Conservation (phyloP, 2,329 filamentous ascomycete species). For the Herpotrichia juniperi region DNA sequence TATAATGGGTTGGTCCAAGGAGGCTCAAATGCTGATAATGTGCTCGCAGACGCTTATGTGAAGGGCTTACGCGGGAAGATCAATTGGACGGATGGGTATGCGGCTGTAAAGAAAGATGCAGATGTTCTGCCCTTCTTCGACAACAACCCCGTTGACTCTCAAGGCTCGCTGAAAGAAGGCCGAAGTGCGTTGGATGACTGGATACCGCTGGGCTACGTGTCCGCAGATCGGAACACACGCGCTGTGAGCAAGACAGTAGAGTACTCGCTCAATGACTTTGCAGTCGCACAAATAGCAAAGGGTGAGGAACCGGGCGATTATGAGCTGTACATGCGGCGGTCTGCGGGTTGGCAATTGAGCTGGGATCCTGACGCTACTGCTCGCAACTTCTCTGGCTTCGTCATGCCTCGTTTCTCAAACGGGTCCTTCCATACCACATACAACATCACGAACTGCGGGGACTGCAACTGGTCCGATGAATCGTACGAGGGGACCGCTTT, state of each 20-base stretch:
- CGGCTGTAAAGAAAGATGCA: constrained; percentile 74
- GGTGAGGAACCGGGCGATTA: constrained; percentile 48
- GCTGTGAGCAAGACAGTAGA: constrained; percentile 50
- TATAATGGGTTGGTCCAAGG: constrained; percentile 62
- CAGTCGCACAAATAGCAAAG: constrained; percentile 48
- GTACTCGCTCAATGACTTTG: constrained; percentile 53
- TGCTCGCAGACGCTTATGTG: constrained; percentile 70
- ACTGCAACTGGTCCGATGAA: constrained; percentile 49
- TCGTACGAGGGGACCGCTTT: constrained; percentile 52
- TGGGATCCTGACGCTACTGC: constrained; percentile 47
- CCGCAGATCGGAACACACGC: constrained; percentile 45
- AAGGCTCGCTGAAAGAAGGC: constrained; percentile 50
- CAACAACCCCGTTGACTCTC: constrained; percentile 39
- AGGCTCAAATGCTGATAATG: constrained; percentile 44
- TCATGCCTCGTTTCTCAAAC: constrained; percentile 44
- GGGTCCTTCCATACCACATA: constrained; percentile 46
- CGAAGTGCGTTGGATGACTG: constrained; percentile 51
- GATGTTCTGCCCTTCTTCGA: constrained; percentile 57
- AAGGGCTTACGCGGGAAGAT: constrained; percentile 67
- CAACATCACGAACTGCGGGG: constrained; percentile 50
- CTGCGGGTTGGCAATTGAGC: constrained; percentile 50
- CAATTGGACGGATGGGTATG: constrained; percentile 74
- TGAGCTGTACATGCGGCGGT: constrained; percentile 46
- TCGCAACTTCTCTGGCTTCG: constrained; percentile 45
- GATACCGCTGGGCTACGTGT: constrained; percentile 51